Conservation (phyloP, 2,329 filamentous ascomycete genomes). For the Apiospora arundinis region DNA sequence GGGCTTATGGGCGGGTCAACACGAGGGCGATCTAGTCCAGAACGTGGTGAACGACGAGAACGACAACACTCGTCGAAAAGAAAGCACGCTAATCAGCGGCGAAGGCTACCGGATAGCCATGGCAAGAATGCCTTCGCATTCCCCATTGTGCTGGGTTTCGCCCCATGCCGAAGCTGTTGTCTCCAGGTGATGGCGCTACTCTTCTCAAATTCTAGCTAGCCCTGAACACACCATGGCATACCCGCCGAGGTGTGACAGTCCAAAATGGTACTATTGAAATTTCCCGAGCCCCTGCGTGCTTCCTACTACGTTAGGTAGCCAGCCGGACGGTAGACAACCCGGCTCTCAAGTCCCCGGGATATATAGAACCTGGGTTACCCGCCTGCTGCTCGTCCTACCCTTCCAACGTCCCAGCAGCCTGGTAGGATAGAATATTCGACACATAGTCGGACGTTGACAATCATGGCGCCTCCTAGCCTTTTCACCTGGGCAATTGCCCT, state of each 20-base stretch:
- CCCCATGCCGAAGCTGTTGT: background rate
- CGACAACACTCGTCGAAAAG: background rate
- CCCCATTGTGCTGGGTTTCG: background rate
- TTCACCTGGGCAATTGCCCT: conserved; percentile 20
- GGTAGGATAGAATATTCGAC: background rate
- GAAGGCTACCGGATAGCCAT: background rate
- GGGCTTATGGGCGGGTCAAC: background rate
- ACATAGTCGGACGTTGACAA: background rate
- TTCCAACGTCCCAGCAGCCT: background rate
- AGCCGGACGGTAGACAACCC: background rate
- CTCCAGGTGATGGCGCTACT: conserved; percentile 8
- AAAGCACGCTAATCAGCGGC: background rate
- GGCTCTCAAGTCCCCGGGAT: background rate
- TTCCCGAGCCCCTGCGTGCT: background rate
- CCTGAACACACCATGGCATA: background rate
- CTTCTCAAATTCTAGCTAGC: background rate
- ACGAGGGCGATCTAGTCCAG: background rate
- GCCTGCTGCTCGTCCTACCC: background rate
- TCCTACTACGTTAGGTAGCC: background rate
- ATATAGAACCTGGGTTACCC: background rate
- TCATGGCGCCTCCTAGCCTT: conserved; percentile 7
- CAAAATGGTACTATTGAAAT: background rate
- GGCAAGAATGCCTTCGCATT: background rate
- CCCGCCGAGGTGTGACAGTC: background rate
- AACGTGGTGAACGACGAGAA: background rate